Percentiles rank a stretch among this genome's conserved stretches.
phyloP scores from a whole-genome alignment of 2,329 filamentous ascomycete species.

The Beauveria australis region DNA sequence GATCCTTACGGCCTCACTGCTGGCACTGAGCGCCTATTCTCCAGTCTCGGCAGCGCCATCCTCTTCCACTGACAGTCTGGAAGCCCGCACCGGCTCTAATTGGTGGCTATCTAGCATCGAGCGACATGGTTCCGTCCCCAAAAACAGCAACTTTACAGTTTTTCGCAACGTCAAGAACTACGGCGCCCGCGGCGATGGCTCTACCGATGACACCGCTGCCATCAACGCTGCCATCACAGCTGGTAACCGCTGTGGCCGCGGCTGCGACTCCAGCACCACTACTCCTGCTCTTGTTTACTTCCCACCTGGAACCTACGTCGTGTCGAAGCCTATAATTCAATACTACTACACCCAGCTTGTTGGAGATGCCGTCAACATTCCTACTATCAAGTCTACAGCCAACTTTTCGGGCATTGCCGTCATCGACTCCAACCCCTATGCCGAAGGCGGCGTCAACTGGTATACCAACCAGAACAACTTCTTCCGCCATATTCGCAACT shows the following conservation, averaged over 20 bases:
- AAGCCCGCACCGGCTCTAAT: conserved; percentile 28
- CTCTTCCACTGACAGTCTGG: conserved; percentile 4
- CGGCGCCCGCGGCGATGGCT: conserved; percentile 59
- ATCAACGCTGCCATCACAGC: conserved; percentile 77
- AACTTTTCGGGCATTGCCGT: conserved; percentile 79
- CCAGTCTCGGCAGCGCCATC: conserved; percentile 11
- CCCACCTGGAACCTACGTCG: conserved; percentile 75
- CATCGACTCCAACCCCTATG: conserved; percentile 83
- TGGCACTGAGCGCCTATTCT: conserved; percentile 9
- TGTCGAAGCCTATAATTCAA: conserved; percentile 71
- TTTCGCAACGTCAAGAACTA: conserved; percentile 73
- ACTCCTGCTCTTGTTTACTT: conserved; percentile 87
- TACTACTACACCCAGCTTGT: conserved; percentile 93
- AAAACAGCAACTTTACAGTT: conserved; percentile 54
- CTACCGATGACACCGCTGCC: conserved; percentile 75
- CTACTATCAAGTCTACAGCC: conserved; percentile 65
- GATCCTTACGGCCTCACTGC: conserved; percentile 10
- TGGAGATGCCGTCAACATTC: conserved; percentile 65
- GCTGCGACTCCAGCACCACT: conserved; percentile 78
- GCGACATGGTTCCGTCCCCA: conserved; percentile 57
- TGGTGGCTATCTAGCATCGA: conserved; percentile 69
- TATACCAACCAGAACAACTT: conserved; percentile 79
- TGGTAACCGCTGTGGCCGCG: conserved; percentile 70
- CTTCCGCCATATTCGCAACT: conserved; percentile 75
- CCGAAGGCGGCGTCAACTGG: conserved; percentile 59